Evolutionary conservation across 2,329 filamentous ascomycete genomes (phyloP), one percentile per base, ranked within the genome.

Genomic region (Cercospora sp.): DNA sequence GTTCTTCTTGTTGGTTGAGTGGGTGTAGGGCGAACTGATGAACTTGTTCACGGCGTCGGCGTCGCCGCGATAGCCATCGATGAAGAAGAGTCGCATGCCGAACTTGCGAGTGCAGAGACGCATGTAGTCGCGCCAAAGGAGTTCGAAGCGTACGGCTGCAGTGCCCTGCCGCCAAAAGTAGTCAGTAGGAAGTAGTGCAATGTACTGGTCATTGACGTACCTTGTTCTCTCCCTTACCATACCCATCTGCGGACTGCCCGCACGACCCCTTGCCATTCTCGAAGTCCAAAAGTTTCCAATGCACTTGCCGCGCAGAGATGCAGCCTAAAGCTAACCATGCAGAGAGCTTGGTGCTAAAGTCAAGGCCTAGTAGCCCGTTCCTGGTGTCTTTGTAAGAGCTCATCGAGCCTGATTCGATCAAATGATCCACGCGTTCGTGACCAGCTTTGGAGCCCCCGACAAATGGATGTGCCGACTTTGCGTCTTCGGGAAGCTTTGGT

Each of bases 71-170:
- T 92, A 92, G 0, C 92, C 91, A 4, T 84, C 82, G 1, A 89
- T 78, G 12, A 81, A 80, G 76, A 92, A 94, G 3, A 94, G 83
- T 23, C 85, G 86, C 16, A 78, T 75, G 0, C 87, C 86, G 69
- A 91, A 93, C 73, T 94, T 94, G 33, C 85, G 84, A 5, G 87
- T 89, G 75, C 90, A 92, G 0, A 94, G 84, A 0, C 90, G 85
- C 89, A 94, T 93, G 74, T 94, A 94, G 74, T 94, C 92, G 48
- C 91, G 83, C 91, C 90, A 93, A 0, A 94, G 78, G 0, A 95
- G 81, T 75, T 94, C 91, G 65, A 91, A 89, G 0, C 91, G 86
- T 1, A 94, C 85, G 0, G 84, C 86, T 36, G 85, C 85, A 0
- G 90, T 93, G 0, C 91, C 91, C 71, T 72, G 33, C 5, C 5